phyloP scores from a whole-genome alignment of 2,329 filamentous ascomycete species.

The Macrophomina tecta region DNA sequence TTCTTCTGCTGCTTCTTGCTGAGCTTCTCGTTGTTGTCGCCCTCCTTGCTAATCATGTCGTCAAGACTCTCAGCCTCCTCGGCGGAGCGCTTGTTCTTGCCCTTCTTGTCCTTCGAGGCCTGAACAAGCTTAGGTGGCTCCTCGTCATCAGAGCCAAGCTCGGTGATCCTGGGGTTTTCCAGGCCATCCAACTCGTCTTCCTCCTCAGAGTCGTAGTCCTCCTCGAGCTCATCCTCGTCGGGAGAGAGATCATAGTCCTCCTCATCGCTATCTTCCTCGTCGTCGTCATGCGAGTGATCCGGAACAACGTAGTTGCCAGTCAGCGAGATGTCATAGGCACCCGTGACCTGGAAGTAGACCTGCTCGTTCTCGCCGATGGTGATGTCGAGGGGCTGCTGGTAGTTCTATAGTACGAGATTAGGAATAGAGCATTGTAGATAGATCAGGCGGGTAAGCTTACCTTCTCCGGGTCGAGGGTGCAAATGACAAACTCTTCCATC shows the following conservation, averaged over 20 bases:
- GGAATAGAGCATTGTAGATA: background rate
- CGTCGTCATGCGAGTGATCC: slow-evolving; percentile 63
- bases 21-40: slow-evolving; percentile 71
- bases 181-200: slow-evolving; percentile 62
- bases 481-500: slow-evolving; percentile 89
- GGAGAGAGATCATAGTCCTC: slow-evolving; percentile 82
- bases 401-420: slow-evolving; percentile 67
- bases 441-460: slow-evolving; percentile 59
- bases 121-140: slow-evolving; percentile 62
- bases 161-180: slow-evolving; percentile 79
- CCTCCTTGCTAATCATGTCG: slow-evolving; percentile 77
- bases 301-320: slow-evolving; percentile 94
- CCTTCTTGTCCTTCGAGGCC: slow-evolving; percentile 61
- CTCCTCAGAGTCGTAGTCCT: slow-evolving; percentile 55
- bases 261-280: slow-evolving; percentile 60
- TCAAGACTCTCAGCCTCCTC: slow-evolving; percentile 73
- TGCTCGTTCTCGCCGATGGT: slow-evolving; percentile 87
- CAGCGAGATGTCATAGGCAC: slow-evolving; percentile 87
- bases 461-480: slow-evolving; percentile 91
- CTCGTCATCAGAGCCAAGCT: slow-evolving; percentile 80
- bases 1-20: slow-evolving; percentile 99
- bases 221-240: slow-evolving; percentile 76
- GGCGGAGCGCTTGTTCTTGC: slow-evolving; percentile 94
- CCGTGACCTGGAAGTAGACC: slow-evolving; percentile 89
- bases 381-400: slow-evolving; percentile 94